A percentile compares a stretch with the other conserved stretches of the same genome.
Evolutionary conservation across 805 yeast species (phyloP).

Genomic region (Candida tallmaniae): DNA sequence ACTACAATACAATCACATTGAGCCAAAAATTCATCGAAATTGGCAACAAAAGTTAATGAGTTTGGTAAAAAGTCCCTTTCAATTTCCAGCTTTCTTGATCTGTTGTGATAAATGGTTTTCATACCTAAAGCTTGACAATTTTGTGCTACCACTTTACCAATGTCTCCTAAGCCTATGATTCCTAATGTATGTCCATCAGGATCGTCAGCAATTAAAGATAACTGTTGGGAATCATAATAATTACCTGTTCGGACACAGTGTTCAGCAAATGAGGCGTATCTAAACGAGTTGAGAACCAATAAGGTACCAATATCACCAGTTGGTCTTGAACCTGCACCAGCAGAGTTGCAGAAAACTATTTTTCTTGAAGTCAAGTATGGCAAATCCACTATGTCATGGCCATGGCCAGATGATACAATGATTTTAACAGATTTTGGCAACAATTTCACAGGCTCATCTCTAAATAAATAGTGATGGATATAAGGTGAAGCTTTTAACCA

Average conservation of each 20-base stretch:
- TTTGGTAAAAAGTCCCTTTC: slow-evolving; percentile 21
- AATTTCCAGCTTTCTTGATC: slow-evolving; percentile 23
- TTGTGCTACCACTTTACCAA: slow-evolving; percentile 40
- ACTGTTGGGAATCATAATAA: slow-evolving; percentile 24
- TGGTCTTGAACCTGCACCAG: slow-evolving; percentile 34
- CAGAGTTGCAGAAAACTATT: slow-evolving; percentile 35
- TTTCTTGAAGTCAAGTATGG: slow-evolving; percentile 27
- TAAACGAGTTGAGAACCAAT: slow-evolving; percentile 26
- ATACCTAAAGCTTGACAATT: slow-evolving; percentile 41
- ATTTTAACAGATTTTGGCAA: slow-evolving; percentile 31
- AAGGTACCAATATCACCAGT: slow-evolving; percentile 37
- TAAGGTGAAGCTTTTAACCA: slow-evolving; percentile 39
- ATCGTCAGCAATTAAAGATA: slow-evolving; percentile 32
- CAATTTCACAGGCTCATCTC: slow-evolving; percentile 27
- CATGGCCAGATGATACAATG: slow-evolving; percentile 37
- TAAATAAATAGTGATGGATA: slow-evolving; percentile 26
- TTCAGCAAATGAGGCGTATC: slow-evolving; percentile 35
- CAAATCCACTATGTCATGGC: slow-evolving; percentile 36
- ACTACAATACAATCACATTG: slow-evolving; percentile 29
- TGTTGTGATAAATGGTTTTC: slow-evolving; percentile 39
- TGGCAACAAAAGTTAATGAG: slow-evolving; percentile 24
- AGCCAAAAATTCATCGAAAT: slow-evolving; percentile 19
- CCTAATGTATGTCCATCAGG: slow-evolving; percentile 43
- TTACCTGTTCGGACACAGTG: slow-evolving; percentile 30
- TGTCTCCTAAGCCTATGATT: slow-evolving; percentile 45